A percentile compares a stretch with the other conserved stretches of the same genome.
These are phyloP conservation scores for Podaxis sp. DNA, from an alignment of 768 basidiomycete species.

Conservation along the genomic window DNA sequence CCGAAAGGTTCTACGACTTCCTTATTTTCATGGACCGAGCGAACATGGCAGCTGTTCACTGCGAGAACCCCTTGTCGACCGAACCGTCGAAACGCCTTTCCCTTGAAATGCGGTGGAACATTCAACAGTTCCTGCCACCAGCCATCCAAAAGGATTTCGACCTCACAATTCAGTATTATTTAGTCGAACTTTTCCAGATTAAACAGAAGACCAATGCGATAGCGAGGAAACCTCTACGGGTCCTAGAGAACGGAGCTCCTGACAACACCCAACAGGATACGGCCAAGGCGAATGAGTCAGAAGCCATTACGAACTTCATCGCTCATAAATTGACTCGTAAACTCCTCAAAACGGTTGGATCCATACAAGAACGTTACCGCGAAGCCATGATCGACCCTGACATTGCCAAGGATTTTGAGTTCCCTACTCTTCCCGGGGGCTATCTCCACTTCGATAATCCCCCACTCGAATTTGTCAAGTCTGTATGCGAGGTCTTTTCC, in stretches of 20 bases:
- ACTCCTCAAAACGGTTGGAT: slow-evolving; percentile 68
- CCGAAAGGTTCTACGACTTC: slow-evolving; percentile 90
- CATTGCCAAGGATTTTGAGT: slow-evolving; percentile 58
- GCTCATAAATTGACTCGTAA: slow-evolving; percentile 77
- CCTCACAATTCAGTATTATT: slow-evolving; percentile 73
- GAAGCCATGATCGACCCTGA: slow-evolving; percentile 59
- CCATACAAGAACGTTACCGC: slow-evolving; percentile 59
- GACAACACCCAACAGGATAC: slow-evolving; percentile 67
- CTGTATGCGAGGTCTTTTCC: slow-evolving; percentile 75
- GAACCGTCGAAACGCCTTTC: slow-evolving; percentile 69
- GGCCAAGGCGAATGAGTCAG: slow-evolving; percentile 67
- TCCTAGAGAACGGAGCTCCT: slow-evolving; percentile 61
- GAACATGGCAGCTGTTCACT: slow-evolving; percentile 89
- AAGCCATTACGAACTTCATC: slow-evolving; percentile 74
- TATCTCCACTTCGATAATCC: slow-evolving; percentile 79
- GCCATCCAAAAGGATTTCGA: slow-evolving; percentile 80
- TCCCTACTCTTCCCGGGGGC: slow-evolving; percentile 87
- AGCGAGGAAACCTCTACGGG: slow-evolving; percentile 68
- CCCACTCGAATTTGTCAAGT: slow-evolving; percentile 87
- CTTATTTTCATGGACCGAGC: slow-evolving; percentile 94
- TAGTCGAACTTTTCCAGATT: slow-evolving; percentile 80
- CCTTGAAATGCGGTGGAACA: slow-evolving; percentile 91
- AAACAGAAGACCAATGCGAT: slow-evolving; percentile 61
- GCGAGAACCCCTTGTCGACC: slow-evolving; percentile 70
- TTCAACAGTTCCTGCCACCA: slow-evolving; percentile 82